Evolutionary conservation across 2,329 filamentous ascomycete species (phyloP).

Genomic region (Aspergillus bombycis): DNA sequence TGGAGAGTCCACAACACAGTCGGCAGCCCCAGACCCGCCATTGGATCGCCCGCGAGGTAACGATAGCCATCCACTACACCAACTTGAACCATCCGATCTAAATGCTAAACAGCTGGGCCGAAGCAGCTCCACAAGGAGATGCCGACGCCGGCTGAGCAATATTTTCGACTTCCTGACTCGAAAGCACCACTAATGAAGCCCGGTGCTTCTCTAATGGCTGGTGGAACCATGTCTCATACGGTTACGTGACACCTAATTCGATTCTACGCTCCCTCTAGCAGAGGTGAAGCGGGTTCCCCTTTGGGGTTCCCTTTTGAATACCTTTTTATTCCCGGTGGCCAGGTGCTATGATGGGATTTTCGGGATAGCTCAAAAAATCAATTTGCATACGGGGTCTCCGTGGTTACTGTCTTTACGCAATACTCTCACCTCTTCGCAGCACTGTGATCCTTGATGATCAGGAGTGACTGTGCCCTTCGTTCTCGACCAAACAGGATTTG

Average conservation of each 20-base stretch:
- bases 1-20: background rate
- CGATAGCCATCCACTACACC: background rate
- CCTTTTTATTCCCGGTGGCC: background rate
- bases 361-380: background rate
- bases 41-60: background rate
- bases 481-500: background rate
- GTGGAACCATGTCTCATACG: background rate
- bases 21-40: background rate
- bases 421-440: conserved; percentile 4
- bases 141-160: background rate
- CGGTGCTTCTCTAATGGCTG: background rate
- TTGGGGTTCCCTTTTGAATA: background rate
- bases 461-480: background rate
- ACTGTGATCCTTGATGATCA: background rate
- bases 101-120: background rate
- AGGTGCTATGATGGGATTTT: conserved; percentile 1
- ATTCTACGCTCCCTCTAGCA: background rate
- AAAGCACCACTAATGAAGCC: background rate
- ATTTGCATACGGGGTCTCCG: background rate
- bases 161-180: conserved; percentile 3
- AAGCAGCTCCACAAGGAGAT: background rate
- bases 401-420: conserved; percentile 1
- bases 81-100: background rate
- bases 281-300: background rate
- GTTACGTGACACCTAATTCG: background rate